Evolutionary conservation across 306 rosid genomes (phyloP).

Genomic region (Prunus mume): DNA sequence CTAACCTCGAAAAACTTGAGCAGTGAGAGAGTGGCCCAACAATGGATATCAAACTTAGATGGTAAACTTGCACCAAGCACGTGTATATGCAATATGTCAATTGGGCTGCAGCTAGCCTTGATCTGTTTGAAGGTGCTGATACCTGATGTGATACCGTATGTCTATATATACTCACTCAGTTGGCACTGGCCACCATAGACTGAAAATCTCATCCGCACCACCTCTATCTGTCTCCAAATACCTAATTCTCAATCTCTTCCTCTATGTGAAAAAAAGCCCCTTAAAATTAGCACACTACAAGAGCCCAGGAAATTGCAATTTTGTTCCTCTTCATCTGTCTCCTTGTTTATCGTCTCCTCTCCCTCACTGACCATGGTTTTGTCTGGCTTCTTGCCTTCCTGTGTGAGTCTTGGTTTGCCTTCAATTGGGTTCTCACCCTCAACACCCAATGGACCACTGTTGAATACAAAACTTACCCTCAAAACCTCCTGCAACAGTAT

Average conservation of each 20-base stretch:
- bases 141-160: too few relatives aligned
- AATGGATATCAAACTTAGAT: too few relatives aligned
- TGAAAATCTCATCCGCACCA: neutral
- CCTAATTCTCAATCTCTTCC: constrained; percentile 21
- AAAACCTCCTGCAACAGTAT: constrained; percentile 45
- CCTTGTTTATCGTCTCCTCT: constrained; percentile 36
- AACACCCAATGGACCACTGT: constrained; percentile 52
- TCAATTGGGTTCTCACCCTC: constrained; percentile 34
- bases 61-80: too few relatives aligned
- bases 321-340: constrained; percentile 40
- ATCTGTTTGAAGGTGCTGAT: too few relatives aligned
- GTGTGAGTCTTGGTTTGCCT: constrained; percentile 63
- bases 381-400: constrained; percentile 52
- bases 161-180: too few relatives aligned
- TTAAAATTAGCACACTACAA: constrained; percentile 9
- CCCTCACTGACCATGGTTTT: constrained; percentile 17
- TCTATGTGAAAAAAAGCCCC: constrained; percentile 26
- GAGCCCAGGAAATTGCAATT: constrained; percentile 28
- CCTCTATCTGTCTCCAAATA: neutral
- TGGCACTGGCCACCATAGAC: too few relatives aligned
- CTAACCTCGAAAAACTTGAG: too few relatives aligned
- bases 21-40: too few relatives aligned
- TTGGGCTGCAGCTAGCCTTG: too few relatives aligned
- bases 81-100: too few relatives aligned
- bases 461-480: constrained; percentile 30